These are phyloP conservation scores for Phytophthora europaea DNA, from an alignment of 352 stramenopile genomes.

Conservation along the genomic window DNA sequence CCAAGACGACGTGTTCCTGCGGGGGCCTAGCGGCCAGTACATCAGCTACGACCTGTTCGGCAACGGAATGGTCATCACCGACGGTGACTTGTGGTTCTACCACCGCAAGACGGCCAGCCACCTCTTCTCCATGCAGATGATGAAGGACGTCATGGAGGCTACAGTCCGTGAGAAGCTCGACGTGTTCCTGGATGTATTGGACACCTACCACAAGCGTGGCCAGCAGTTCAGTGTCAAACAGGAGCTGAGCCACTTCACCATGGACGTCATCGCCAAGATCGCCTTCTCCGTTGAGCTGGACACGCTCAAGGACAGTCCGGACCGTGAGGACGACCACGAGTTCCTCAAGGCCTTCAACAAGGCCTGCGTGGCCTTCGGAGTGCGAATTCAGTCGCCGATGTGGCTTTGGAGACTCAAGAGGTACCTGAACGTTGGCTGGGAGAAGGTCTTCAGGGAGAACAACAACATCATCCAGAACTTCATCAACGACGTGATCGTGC, in stretches of 20 bases:
- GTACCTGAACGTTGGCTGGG: conserved; percentile 46
- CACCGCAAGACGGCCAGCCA: conserved; percentile 88
- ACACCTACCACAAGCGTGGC: conserved; percentile 21
- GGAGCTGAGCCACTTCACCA: conserved; percentile 64
- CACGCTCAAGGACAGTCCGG: conserved; percentile 43
- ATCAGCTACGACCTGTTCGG: conserved; percentile 68
- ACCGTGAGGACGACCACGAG: conserved; percentile 48
- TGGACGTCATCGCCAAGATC: conserved; percentile 73
- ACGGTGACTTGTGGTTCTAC: conserved; percentile 57
- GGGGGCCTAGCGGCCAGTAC: conserved; percentile 46
- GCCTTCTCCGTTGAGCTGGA: conserved; percentile 58
- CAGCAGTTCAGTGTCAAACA: conserved; percentile 51
- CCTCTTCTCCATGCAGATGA: conserved; percentile 77
- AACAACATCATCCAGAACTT: conserved; percentile 53
- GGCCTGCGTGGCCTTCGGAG: conserved; percentile 37
- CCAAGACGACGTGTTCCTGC: conserved; percentile 76
- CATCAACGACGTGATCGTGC: conserved; percentile 59
- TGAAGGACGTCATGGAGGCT: conserved; percentile 54
- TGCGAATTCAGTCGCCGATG: conserved; percentile 42
- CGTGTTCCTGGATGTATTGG: conserved; percentile 42
- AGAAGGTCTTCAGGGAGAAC: conserved; percentile 52
- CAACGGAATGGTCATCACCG: conserved; percentile 53
- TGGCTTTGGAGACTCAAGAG: conserved; percentile 52
- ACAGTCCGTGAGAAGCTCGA: conserved; percentile 42
- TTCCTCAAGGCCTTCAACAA: conserved; percentile 63